Evolutionary conservation across 1,284 basidiomycete species (phyloP).

Genomic region (Jaminaea rosea): DNA sequence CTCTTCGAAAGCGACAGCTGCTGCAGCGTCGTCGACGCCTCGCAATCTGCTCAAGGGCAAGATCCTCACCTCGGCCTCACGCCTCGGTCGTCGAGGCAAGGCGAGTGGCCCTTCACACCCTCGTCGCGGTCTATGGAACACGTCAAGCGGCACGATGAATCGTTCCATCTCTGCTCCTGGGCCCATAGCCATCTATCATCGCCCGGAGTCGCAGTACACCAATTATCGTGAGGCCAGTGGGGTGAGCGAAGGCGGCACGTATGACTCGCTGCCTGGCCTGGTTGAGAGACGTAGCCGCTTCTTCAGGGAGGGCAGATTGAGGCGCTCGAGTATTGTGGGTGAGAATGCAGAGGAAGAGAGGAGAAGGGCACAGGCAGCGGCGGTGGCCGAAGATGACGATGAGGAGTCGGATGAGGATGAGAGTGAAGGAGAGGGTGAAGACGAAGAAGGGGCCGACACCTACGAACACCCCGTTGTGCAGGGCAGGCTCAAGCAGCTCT

Average conservation of each 20-base stretch:
- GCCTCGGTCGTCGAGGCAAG: neutral
- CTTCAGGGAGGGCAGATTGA: neutral
- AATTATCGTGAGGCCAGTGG: neutral
- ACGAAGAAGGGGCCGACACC: neutral
- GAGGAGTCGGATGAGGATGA: neutral
- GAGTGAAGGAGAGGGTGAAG: neutral
- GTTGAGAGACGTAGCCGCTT: neutral
- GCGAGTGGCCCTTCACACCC: too few relatives aligned
- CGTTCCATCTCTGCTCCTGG: neutral
- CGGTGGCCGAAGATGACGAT: neutral
- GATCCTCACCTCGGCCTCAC: neutral
- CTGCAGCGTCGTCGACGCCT: too few relatives aligned
- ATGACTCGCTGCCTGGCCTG: constrained; percentile 1
- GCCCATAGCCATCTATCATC: neutral
- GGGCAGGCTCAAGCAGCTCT: neutral
- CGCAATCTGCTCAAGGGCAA: neutral
- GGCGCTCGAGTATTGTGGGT: neutral
- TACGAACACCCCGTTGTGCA: neutral
- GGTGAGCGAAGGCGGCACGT: neutral
- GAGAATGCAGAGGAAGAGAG: neutral
- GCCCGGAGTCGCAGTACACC: neutral
- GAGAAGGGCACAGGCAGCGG: neutral
- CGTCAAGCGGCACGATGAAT: neutral
- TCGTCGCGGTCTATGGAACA: too few relatives aligned
- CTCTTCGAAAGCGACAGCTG: too few relatives aligned